phyloP scores from a whole-genome alignment of 768 basidiomycete genomes.

The Hericium erinaceus region DNA sequence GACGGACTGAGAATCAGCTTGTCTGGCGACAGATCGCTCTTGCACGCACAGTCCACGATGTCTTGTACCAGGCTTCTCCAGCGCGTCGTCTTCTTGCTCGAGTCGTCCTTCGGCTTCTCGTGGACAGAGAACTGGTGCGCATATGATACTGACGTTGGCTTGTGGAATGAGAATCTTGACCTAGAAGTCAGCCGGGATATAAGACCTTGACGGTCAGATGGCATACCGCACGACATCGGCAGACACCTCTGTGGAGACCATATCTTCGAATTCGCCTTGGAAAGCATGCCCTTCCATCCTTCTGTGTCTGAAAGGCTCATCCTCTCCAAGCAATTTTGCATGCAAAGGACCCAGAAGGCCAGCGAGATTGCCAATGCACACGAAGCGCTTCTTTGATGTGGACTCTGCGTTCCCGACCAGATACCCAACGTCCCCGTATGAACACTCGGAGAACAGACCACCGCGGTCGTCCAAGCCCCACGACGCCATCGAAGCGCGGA shows the following conservation, averaged over 20 bases:
- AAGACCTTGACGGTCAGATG: neutral
- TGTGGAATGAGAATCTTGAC: slow-evolving; percentile 3
- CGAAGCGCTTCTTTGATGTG: slow-evolving; percentile 3
- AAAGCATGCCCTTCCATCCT: slow-evolving; percentile 3
- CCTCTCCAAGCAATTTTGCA: slow-evolving; percentile 3
- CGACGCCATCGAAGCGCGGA: slow-evolving; percentile 6
- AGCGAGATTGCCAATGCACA: neutral
- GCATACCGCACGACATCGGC: slow-evolving; percentile 1
- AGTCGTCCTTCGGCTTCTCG: slow-evolving; percentile 2
- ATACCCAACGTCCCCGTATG: slow-evolving; percentile 7
- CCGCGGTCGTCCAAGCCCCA: slow-evolving; percentile 1
- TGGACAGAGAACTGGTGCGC: slow-evolving; percentile 5
- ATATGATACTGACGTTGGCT: neutral
- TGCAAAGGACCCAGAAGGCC: neutral
- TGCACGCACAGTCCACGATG: neutral
- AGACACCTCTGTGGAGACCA: neutral
- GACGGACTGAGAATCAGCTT: slow-evolving; percentile 4
- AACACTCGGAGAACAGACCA: slow-evolving; percentile 1
- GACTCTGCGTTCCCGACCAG: neutral
- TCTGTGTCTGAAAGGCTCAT: slow-evolving; percentile 2
- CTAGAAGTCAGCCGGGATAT: no score
- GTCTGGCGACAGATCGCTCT: neutral
- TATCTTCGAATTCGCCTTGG: slow-evolving; percentile 4
- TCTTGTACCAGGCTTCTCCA: slow-evolving; percentile 1
- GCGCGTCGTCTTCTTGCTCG: slow-evolving; percentile 2